Conservation (phyloP, 2,329 filamentous ascomycete genomes). For the Trichoderma sp. region DNA sequence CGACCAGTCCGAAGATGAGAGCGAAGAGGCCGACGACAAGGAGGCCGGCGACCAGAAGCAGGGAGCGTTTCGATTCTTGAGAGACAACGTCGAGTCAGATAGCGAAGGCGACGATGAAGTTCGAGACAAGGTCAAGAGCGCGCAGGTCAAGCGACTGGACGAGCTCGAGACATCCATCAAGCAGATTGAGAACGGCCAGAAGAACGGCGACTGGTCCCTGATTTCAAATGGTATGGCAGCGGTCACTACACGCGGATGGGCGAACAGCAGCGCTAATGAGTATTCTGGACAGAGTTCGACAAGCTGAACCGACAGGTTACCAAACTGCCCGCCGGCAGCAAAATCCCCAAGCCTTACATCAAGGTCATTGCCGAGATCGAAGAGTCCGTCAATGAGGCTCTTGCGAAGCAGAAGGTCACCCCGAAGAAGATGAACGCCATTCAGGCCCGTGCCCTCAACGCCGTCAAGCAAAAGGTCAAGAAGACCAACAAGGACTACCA, state of each 20-base stretch:
- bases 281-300: slow-evolving; percentile 71
- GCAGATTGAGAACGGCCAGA: slow-evolving; percentile 92
- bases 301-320: slow-evolving; percentile 85
- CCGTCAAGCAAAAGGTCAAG: slow-evolving; percentile 97
- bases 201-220: slow-evolving; percentile 96
- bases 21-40: slow-evolving; percentile 60
- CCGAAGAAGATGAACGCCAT: slow-evolving; percentile 99
- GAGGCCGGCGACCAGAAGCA: slow-evolving; percentile 62
- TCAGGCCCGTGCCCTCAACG: slow-evolving; percentile 90
- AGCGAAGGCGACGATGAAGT: slow-evolving; percentile 85
- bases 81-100: slow-evolving; percentile 68
- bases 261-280: slow-evolving; percentile 25
- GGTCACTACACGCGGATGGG: not conserved
- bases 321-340: slow-evolving; percentile 75
- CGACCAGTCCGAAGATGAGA: slow-evolving; percentile 52
- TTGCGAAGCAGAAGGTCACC: slow-evolving; percentile 93
- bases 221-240: slow-evolving; percentile 75
- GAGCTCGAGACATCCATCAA: slow-evolving; percentile 89
- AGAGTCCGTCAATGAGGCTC: slow-evolving; percentile 88
- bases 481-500: slow-evolving; percentile 98
- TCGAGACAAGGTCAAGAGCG: slow-evolving; percentile 87
- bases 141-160: slow-evolving; percentile 95
- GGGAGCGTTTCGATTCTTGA: slow-evolving; percentile 84
- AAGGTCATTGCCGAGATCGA: slow-evolving; percentile 92
- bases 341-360: slow-evolving; percentile 87